phyloP scores from a whole-genome alignment of 2,329 filamentous ascomycete species.

The Albifimbria verrucaria region DNA sequence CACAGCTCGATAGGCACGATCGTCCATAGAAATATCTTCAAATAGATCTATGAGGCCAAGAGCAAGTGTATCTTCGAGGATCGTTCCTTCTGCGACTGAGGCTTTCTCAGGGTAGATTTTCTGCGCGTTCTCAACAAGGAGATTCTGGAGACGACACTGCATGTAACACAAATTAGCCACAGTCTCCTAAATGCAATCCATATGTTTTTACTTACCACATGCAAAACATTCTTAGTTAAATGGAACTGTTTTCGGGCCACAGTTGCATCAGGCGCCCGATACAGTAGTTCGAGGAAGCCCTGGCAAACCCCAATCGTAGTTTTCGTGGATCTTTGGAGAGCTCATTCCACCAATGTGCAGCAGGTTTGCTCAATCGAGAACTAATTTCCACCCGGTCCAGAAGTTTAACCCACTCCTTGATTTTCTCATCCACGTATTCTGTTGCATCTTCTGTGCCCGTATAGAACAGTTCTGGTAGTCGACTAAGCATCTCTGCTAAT shows the following conservation, averaged over 20 bases:
- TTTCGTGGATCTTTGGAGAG: slow-evolving; percentile 13
- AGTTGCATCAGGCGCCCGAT: slow-evolving; percentile 6
- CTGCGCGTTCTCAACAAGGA: neutral
- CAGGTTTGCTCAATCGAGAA: slow-evolving; percentile 6
- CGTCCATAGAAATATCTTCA: slow-evolving; percentile 1
- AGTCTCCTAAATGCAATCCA: slow-evolving; percentile 10
- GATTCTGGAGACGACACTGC: neutral
- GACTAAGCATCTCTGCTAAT: neutral
- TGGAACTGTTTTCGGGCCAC: slow-evolving; percentile 4
- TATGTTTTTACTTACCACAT: neutral
- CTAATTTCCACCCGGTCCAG: slow-evolving; percentile 6
- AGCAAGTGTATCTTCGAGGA: neutral
- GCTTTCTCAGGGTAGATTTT: neutral
- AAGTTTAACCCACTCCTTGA: slow-evolving; percentile 14
- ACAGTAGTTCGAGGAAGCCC: slow-evolving; percentile 14
- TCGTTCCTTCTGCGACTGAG: neutral
- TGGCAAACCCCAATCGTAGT: slow-evolving; percentile 12
- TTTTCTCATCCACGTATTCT: slow-evolving; percentile 3
- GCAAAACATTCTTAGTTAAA: neutral
- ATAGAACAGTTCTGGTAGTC: neutral
- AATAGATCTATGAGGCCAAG: neutral
- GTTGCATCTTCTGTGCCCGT: slow-evolving; percentile 3
- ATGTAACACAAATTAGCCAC: slow-evolving; percentile 4
- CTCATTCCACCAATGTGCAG: slow-evolving; percentile 16
- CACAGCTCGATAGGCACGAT: slow-evolving; percentile 1